Conservation (phyloP, 306 rosid genomes). For the Cucumis sativus region Cucumber_9930_V3 NC_026657.2:27949001-27949500, state of each 20-base stretch:
- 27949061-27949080: neutral
- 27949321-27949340: slow-evolving; percentile 80
- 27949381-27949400: neutral
- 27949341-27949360: neutral
- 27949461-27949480: slow-evolving; percentile 99
- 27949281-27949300: slow-evolving; percentile 93
- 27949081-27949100: neutral
- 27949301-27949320: slow-evolving; percentile 82
- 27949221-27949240: slow-evolving; percentile 51
- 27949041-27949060: neutral
- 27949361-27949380: neutral
- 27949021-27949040: neutral
- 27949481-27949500: slow-evolving; percentile 95
- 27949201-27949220: slow-evolving; percentile 63
- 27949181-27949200: slow-evolving; percentile 76
- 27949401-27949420: neutral
- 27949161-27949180: slow-evolving; percentile 46
- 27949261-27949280: slow-evolving; percentile 68
- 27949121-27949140: slow-evolving; percentile 77
- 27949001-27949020: neutral
- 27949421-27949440: neutral
- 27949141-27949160: slow-evolving; percentile 89
- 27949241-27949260: slow-evolving; percentile 54
- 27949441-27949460: slow-evolving; percentile 76
- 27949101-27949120: slow-evolving; percentile 12